These are phyloP conservation scores for Pseudogymnoascus sp. DNA, from an alignment of 2,329 filamentous ascomycete species.

Conservation along the genomic window DNA sequence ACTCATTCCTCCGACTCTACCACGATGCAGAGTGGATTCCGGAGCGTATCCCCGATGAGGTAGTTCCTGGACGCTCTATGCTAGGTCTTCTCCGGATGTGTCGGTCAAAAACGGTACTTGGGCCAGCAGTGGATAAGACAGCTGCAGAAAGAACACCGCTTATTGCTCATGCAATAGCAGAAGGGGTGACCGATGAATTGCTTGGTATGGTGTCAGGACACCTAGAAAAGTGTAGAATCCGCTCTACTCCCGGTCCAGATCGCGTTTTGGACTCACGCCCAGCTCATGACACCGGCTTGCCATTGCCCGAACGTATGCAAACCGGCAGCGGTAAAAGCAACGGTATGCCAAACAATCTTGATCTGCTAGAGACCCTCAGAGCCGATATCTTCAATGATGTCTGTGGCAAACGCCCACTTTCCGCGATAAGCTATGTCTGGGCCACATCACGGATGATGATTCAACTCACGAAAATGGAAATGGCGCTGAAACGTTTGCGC, in stretches of 20 bases:
- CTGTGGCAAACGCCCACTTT: constrained; percentile 25
- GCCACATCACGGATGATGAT: constrained; percentile 21
- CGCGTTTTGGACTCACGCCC: no score
- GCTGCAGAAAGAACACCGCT: constrained; percentile 26
- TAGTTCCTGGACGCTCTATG: constrained; percentile 22
- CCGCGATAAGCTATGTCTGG: constrained; percentile 30
- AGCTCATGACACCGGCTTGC: no score
- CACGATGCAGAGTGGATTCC: constrained; percentile 30
- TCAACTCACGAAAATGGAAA: constrained; percentile 26
- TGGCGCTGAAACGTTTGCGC: constrained; percentile 18
- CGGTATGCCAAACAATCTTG: not conserved
- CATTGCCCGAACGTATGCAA: no score
- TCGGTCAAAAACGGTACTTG: constrained; percentile 21
- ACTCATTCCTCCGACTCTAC: constrained; percentile 28
- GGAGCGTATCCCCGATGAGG: constrained; percentile 31
- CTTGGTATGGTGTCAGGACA: not conserved
- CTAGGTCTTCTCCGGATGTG: constrained; percentile 25
- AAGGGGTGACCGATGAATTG: constrained; percentile 11
- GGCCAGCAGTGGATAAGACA: constrained; percentile 26
- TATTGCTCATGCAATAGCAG: constrained; percentile 20
- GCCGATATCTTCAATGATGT: constrained; percentile 27
- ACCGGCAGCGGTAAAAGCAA: not conserved
- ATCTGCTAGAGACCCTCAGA: constrained; percentile 23
- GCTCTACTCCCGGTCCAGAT: no score
- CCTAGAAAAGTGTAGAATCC: not conserved